Evolutionary conservation across 192 early-diverging fungal genomes (phyloP).

Genomic region (Linnemannia zychae): DNA sequence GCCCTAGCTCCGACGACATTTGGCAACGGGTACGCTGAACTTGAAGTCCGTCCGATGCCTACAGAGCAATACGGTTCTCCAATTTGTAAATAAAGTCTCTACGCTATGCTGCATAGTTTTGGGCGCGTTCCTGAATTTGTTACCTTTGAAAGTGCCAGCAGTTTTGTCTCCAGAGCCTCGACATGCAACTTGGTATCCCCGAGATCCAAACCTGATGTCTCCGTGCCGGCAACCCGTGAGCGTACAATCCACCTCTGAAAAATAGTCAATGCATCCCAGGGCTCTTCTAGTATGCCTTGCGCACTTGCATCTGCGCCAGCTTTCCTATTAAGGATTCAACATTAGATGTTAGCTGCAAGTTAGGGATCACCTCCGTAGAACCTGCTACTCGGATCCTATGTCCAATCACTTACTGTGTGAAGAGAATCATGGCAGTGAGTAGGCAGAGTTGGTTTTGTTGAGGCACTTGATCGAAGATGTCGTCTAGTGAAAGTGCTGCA

Average conservation of each 20-base stretch:
- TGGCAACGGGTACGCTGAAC: conserved; percentile 28
- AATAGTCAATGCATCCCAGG: conserved; percentile 47
- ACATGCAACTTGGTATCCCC: conserved; percentile 37
- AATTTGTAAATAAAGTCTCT: background rate
- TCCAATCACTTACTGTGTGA: conserved; percentile 23
- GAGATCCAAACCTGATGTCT: conserved; percentile 43
- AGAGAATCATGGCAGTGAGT: conserved; percentile 36
- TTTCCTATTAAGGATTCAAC: conserved; percentile 16
- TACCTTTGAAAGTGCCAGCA: conserved; percentile 20
- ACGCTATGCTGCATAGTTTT: background rate
- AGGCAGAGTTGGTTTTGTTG: conserved; percentile 47
- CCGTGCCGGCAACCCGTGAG: conserved; percentile 25
- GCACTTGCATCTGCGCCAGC: conserved; percentile 12
- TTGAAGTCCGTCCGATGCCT: background rate
- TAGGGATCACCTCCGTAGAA: background rate
- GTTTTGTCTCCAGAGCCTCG: conserved; percentile 21
- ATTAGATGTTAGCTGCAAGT: background rate
- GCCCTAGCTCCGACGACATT: conserved; percentile 40
- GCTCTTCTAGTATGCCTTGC: conserved; percentile 11
- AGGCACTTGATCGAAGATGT: conserved; percentile 43
- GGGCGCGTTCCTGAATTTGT: background rate
- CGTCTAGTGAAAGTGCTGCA: conserved; percentile 34
- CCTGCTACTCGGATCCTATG: background rate
- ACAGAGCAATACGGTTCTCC: background rate
- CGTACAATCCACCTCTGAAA: conserved; percentile 51